Evolutionary conservation across 306 rosid genomes (phyloP), one percentile per base, ranked within the genome.

Genomic region (Hippophae tibetana): DNA sequence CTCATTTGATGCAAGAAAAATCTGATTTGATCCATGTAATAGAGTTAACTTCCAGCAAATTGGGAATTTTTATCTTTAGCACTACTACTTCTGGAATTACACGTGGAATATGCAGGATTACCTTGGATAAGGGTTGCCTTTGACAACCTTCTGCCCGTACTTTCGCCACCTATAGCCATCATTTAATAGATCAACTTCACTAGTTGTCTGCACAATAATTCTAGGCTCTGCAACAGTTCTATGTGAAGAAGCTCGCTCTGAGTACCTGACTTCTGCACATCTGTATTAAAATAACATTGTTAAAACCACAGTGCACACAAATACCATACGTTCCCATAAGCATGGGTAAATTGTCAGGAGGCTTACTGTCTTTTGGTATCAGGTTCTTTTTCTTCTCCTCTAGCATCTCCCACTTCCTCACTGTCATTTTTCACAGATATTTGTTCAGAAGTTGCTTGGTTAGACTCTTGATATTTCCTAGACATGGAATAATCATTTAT

Each of bases 81-180:
- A 60, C 41, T 23, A 25, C 40, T 6, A 44, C 47, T 6, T 49
- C 14, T 10, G n/a, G 12, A n/a, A 6, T 8, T 7, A 23, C 13
- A 59, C 1, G 53, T 9, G 55, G 47, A 74, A 74, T 6, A 49
- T 57, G 60, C 54, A 55, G 43, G 61, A 62, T 62, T 61, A 85
- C 97, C 97, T 84, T 12, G 97, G 97, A 75, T 89, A 74, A 60
- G 88, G 90, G 70, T 85, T 89, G 42, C 90, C 97, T 64, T 89
- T 89, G 60, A 89, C 90, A 54, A 83, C 83, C 70, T 85, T 85
- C 76, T 85, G 95, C 42, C 90, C 95, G 55, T 89, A 89, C 71
- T 89, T 89, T 25, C 95, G 79, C 97, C 97, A 89, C 74, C 90
- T 68, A 55, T 79, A 89, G 60, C 95, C 97, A 69, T 89, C 97